Base-by-base conservation (phyloP, 2,329 filamentous ascomycete genomes). In the Didymellaceae sp. region DNA sequence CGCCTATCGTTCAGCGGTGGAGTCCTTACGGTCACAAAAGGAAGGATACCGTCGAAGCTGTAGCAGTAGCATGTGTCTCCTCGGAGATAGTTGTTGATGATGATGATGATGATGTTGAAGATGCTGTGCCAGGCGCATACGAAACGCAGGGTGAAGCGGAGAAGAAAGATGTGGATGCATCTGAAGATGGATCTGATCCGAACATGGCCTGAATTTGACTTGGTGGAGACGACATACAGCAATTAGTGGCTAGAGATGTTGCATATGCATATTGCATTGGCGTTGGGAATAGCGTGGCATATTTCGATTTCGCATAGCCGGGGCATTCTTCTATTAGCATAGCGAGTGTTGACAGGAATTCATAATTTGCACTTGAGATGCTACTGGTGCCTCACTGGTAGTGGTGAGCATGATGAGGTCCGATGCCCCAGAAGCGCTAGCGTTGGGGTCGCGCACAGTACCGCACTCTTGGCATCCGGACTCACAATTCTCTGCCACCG, bases 1-100 rank as follows among this genome's bases (percentile, higher is more conserved):
- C 58, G 30, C 46, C 59, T 4, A 52, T 62, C 13, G 63, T 55
- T n/a, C 62, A 63, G 9, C 60, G 70, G 8, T 72, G 69, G 69
- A 66, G 56, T 25, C 70, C 70, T 1, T 73, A 73, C 35, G 63
- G 62, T 1, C 59, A 66, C 6, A 66, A 70, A 50, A 62, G 56
- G 49, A 71, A 65, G 46, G 57, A 48, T 18, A 57, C 52, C 2
- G 45, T 55, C 2, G 68, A 65, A 13, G 42, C 42, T 3, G 62
- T 40, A 6, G 42, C 59, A 7, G 62, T 40, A 6, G 42, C 59
- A 7, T 65, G 63, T 47, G 60, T 70, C 7, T 58, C 61, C 6
- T 59, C 61, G 31, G 62, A 67, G 20, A 45, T 61, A 0, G 59
- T 54, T 0, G 62, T 62, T 16, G 57, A 57, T 5, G 49, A 43